Conservation (phyloP, 2,329 filamentous ascomycete genomes). For the Colletotrichum sojae region DNA sequence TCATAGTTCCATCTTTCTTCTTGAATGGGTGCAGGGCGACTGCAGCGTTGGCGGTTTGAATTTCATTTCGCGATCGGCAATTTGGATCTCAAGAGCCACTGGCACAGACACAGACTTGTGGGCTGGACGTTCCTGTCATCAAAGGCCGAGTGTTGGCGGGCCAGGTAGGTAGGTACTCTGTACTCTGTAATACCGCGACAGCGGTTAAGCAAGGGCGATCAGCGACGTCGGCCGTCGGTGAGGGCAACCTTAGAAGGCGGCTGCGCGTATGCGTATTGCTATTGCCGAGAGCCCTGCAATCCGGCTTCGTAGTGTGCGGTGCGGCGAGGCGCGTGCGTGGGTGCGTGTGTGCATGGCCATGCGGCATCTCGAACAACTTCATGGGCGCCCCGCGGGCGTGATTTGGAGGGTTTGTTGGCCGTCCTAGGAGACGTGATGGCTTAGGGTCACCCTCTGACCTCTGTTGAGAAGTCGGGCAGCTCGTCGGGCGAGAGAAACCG, state of each 20-base stretch:
- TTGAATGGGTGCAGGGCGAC: too few relatives aligned
- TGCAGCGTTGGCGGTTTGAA: too few relatives aligned
- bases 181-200: conserved; percentile 8
- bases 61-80: too few relatives aligned
- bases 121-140: conserved; percentile 21
- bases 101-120: conserved; percentile 8
- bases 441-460: background rate
- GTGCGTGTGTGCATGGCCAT: conserved; percentile 23
- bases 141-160: background rate
- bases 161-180: too few relatives aligned
- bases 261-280: background rate
- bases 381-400: conserved; percentile 16
- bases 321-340: conserved; percentile 4
- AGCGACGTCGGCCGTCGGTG: conserved; percentile 1
- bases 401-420: background rate
- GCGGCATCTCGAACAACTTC: conserved; percentile 21
- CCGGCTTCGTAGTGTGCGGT: conserved; percentile 1
- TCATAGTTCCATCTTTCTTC: background rate
- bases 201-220: conserved; percentile 21
- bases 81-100: background rate
- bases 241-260: background rate
- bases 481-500: background rate
- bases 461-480: background rate
- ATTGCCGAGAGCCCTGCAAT: conserved; percentile 21
- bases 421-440: conserved; percentile 25